Evolutionary conservation across 805 yeast genomes (phyloP).

Genomic region (Hanseniaspora jakobsenii): DNA sequence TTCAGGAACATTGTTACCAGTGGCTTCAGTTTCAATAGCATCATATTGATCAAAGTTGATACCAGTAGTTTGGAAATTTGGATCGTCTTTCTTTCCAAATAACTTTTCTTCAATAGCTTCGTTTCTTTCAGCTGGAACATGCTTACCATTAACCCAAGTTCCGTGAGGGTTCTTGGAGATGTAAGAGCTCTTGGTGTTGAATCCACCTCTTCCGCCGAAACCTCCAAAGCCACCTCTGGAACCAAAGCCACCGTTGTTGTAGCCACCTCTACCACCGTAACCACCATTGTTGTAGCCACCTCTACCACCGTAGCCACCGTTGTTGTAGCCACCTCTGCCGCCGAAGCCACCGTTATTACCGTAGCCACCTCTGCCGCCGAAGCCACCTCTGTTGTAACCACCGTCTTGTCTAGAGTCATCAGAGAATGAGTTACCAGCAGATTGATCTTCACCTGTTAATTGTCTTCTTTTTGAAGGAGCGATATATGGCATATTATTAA

Average conservation of each 20-base stretch:
- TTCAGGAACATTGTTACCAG: constrained; percentile 91
- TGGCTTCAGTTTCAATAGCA: constrained; percentile 95
- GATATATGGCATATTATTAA: constrained; percentile 23
- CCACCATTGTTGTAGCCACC: constrained; percentile 27
- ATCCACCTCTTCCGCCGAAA: constrained; percentile 27
- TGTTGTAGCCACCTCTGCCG: constrained; percentile 23
- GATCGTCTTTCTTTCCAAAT: constrained; percentile 62
- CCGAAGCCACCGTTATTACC: constrained; percentile 17
- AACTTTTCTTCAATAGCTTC: constrained; percentile 62
- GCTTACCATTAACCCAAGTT: constrained; percentile 75
- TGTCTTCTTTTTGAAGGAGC: constrained; percentile 38
- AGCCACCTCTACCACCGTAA: constrained; percentile 27
- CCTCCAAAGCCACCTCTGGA: constrained; percentile 25
- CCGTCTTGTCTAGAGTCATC: constrained; percentile 17
- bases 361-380: constrained; percentile 18
- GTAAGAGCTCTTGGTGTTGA: constrained; percentile 19
- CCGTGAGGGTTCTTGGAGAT: constrained; percentile 44
- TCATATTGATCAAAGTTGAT: constrained; percentile 97
- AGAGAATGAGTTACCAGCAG: constrained; percentile 7
- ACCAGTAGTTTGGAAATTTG: constrained; percentile 80
- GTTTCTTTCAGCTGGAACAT: constrained; percentile 66
- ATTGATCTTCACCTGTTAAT: constrained; percentile 16
- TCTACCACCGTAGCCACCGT: constrained; percentile 28
- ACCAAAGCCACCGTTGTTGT: constrained; percentile 29
- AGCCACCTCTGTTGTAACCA: constrained; percentile 19